Evolutionary conservation across 140 eudicot genomes (phyloP).

Genomic region (Flaveria floridana): DNA sequence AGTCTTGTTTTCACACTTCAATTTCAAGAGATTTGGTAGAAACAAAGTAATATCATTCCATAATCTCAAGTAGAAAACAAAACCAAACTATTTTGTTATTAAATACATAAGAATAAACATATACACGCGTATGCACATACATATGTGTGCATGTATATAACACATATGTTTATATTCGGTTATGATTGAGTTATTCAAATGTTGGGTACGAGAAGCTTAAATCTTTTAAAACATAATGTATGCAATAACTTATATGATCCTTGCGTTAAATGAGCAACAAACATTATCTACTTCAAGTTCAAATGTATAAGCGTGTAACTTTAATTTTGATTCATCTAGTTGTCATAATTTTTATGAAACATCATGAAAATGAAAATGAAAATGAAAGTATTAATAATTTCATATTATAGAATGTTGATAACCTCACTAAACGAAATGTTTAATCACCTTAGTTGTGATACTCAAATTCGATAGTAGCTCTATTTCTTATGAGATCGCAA

Average conservation of each 20-base stretch:
- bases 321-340: not conserved
- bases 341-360: not conserved
- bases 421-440: not conserved
- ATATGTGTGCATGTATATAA: too few species aligned
- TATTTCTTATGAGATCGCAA: constrained; percentile 2
- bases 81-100: not conserved
- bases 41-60: constrained; percentile 21
- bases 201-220: constrained; percentile 7
- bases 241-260: not conserved
- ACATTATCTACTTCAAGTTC: not conserved
- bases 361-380: not conserved
- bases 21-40: constrained; percentile 32
- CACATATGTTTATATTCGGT: too few species aligned
- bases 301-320: not conserved
- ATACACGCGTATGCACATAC: not conserved
- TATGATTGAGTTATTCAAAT: not conserved
- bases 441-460: not conserved
- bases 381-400: not conserved
- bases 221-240: not conserved
- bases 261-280: not conserved
- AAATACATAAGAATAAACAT: not conserved
- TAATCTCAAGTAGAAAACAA: constrained; percentile 13
- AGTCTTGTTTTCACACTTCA: constrained; percentile 42
- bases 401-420: not conserved
- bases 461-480: not conserved